Percentiles rank a stretch among this genome's conserved stretches.
Conservation (phyloP, 176 grass and related monocot species). For the Carex kokanica region DNA sequence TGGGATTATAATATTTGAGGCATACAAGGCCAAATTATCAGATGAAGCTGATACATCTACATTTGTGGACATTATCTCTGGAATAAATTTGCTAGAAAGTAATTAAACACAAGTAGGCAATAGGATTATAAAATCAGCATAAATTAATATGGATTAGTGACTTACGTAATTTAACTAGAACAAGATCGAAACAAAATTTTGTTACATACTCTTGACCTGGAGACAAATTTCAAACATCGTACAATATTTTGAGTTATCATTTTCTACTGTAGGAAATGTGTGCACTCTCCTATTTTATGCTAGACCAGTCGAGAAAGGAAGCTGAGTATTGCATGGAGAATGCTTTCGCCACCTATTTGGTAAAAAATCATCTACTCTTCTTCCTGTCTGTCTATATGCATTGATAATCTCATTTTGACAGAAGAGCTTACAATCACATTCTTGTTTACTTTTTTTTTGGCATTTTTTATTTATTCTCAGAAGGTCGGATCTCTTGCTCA, state of each 20-base stretch:
- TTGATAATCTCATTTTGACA: not conserved
- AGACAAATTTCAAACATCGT: constrained; percentile 25
- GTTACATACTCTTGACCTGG: not conserved
- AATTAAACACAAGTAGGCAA: not conserved
- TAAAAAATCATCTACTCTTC: constrained; percentile 29
- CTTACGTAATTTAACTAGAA: constrained; percentile 6
- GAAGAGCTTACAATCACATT: not conserved
- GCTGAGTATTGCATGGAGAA: constrained; percentile 95
- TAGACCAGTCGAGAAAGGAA: constrained; percentile 98
- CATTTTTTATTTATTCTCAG: constrained; percentile 43
- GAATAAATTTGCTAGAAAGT: not conserved
- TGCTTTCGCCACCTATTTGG: constrained; percentile 90
- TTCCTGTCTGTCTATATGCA: not conserved
- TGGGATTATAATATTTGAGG: not conserved
- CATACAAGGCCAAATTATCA: not conserved
- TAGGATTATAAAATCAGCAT: not conserved
- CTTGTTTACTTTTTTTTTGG: constrained; percentile 1
- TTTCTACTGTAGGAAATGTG: constrained; percentile 85
- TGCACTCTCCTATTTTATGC: constrained; percentile 90
- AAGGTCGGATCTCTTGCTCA: constrained; percentile 74
- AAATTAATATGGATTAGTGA: not conserved
- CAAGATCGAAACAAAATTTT: not conserved
- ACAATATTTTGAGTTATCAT: constrained; percentile 20
- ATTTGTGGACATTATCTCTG: not conserved
- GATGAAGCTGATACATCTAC: not conserved